phyloP scores from a whole-genome alignment of 306 rosid genomes.

The Fragaria vesca region DNA sequence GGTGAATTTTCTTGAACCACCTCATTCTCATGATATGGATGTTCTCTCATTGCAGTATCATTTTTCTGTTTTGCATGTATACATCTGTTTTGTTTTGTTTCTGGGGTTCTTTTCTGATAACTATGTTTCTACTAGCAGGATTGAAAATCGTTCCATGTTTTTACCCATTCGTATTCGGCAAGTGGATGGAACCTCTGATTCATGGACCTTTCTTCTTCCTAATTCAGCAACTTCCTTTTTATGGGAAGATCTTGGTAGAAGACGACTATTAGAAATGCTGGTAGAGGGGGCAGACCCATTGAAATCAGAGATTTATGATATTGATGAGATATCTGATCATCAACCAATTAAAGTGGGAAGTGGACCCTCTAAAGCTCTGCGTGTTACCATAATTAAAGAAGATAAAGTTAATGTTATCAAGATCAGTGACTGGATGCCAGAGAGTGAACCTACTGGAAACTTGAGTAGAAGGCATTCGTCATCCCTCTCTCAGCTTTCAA shows the following conservation, averaged over 20 bases:
- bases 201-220: slow-evolving; percentile 86
- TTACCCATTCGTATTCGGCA: slow-evolving; percentile 85
- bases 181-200: slow-evolving; percentile 70
- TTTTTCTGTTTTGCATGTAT: slow-evolving; percentile 8
- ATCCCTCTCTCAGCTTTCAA: slow-evolving; percentile 40
- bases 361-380: slow-evolving; percentile 70
- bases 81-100: slow-evolving; percentile 6
- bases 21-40: not conserved
- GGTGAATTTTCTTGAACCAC: slow-evolving; percentile 8
- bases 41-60: slow-evolving; percentile 10
- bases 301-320: slow-evolving; percentile 70
- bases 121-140: slow-evolving; percentile 51
- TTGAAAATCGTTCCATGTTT: slow-evolving; percentile 89
- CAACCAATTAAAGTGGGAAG: slow-evolving; percentile 51
- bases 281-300: slow-evolving; percentile 72
- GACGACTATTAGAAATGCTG: slow-evolving; percentile 68
- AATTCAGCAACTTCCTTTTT: slow-evolving; percentile 76
- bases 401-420: slow-evolving; percentile 74
- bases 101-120: slow-evolving; percentile 15
- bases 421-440: slow-evolving; percentile 95
- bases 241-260: slow-evolving; percentile 99
- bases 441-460: slow-evolving; percentile 52
- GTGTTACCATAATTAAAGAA: slow-evolving; percentile 73
- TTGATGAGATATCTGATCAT: slow-evolving; percentile 85
- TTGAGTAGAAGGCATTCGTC: slow-evolving; percentile 43